Evolutionary conservation across 768 basidiomycete species (phyloP), one percentile per base, ranked within the genome.

Genomic region (Glaciozyma antarctica): DNA sequence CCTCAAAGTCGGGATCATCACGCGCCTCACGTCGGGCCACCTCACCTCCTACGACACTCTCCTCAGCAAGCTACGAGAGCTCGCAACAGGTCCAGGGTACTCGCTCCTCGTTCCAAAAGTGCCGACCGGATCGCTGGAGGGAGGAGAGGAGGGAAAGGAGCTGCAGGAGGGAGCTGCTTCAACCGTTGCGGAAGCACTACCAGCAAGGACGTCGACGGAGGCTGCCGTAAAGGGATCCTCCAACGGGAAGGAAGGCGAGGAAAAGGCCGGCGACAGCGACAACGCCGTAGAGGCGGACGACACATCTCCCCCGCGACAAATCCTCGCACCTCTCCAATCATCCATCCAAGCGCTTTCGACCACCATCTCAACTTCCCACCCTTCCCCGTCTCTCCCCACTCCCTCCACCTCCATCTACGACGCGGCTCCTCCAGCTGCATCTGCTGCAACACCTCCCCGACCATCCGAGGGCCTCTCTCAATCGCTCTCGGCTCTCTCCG

Each of bases 401-500:
- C 32, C 28, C 47, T 21, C 51, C 52, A 21, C 21, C 48, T 2
- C 24, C 22, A 22, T 1, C 32, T 16, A 15, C 26, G 28, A 19
- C 51, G 30, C 62, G 7, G 13, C 38, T 12, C 38, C 38, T 41
- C 13, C 38, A 41, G 8, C 38, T 2, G 2, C 38, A 10, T 41
- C 38, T 41, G 38, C 38, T 12, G 10, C 38, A 41, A 10, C 38
- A 61, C 67, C 63, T 61, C n/a, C 62, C 64, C 5, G 67, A 62
- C 44, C 61, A 60, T 38, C 67, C 67, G 34, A 53, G 51, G 24
- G 67, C 61, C 60, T 69, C 28, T 49, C 65, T 26, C 61, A 64
- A 6, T 60, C 67, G 17, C 62, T 69, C 54, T 64, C 64, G 13
- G 62, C 61, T 12, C 59, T 69, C 53, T 65, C 65, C 58, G 61